Base-by-base conservation (phyloP, 208 protist genomes). In the Acanthamoeba rhysodes region DNA sequence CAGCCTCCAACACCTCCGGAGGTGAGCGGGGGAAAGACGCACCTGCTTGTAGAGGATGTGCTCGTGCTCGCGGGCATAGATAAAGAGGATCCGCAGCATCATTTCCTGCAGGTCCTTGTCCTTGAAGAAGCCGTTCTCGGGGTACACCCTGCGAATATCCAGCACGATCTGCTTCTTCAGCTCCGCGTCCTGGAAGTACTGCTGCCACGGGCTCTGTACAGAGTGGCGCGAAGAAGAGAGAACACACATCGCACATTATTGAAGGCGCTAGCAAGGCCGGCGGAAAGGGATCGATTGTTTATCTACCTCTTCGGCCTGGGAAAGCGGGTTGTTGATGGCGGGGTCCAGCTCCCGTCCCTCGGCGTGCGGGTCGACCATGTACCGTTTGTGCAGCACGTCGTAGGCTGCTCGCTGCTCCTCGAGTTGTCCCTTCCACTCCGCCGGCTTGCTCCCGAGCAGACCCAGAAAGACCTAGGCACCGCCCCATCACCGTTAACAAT, bases 51-150 rank as follows among this genome's bases (percentile, higher is more conserved):
- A 98, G 57, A 94, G 94, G 16, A 98, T 78, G 14, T 70, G 18
- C 32, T 48, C 37, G 94, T 97, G 88, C 22, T 97, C 76, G 29
- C 93, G 95, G 48, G 96, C 87, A 68, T 97, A 97, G 57, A 98
- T 88, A 76, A 98, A 98, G 45, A 98, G 96, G 41, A 98, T 95
- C 27, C 92, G 68, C 8, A 95, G 34, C 90, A 97, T 87, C n/a
- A 93, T 90, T 29, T 90, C 87, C 41, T 95, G 95, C 34, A 96
- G 68, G 45, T 92, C 18, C 68, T 84, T 27, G n/a, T 76, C 78
- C 66, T 97, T 97, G 76, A 98, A 98, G 62, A 97, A 98, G 18
- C 87, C 94, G 66, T 93, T 84, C 37, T 98, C 97, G 37, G 95
- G 97, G 93, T 97, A 97, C 84, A 90, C 94, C 91, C 97, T 91